Evolutionary conservation across 1,139 yeast species (phyloP).

Genomic region (Eremothecium coryli): DNA sequence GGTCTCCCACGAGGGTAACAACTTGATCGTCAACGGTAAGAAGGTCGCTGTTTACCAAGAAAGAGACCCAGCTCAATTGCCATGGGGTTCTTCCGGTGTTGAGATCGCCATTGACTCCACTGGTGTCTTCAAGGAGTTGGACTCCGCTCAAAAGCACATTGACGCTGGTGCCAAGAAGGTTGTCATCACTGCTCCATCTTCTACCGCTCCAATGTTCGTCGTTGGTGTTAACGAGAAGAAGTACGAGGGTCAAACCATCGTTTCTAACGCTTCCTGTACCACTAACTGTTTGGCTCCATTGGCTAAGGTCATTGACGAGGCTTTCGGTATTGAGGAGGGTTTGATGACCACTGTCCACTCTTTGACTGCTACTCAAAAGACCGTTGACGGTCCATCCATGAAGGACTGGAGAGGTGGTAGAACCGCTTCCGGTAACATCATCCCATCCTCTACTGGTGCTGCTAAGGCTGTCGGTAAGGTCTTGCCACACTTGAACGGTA

Average conservation of each 20-base stretch:
- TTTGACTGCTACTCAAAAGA: conserved; percentile 82
- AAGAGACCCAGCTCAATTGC: conserved; percentile 72
- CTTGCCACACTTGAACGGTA: conserved; percentile 77
- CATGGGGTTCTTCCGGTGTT: conserved; percentile 74
- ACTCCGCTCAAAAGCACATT: conserved; percentile 74
- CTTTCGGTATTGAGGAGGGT: conserved; percentile 76
- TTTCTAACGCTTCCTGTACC: conserved; percentile 84
- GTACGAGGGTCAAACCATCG: conserved; percentile 63
- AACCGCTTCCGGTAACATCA: conserved; percentile 85
- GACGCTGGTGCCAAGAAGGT: conserved; percentile 88
- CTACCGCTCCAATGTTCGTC: conserved; percentile 85
- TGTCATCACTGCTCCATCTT: conserved; percentile 77
- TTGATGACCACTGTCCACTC: conserved; percentile 88
- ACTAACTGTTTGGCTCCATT: conserved; percentile 87
- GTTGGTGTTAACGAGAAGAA: conserved; percentile 75
- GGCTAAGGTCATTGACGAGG: conserved; percentile 74
- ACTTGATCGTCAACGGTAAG: conserved; percentile 58
- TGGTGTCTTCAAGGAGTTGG: conserved; percentile 74
- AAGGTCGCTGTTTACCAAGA: conserved; percentile 65
- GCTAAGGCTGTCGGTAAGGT: conserved; percentile 91
- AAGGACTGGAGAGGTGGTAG: conserved; percentile 96
- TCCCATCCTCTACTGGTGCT: conserved; percentile 87
- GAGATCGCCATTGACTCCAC: conserved; percentile 80
- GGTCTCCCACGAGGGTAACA: conserved; percentile 53
- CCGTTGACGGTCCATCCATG: conserved; percentile 90